Evolutionary conservation across 1,284 basidiomycete genomes (phyloP).

Genomic region (Ceratobasidium sp.): DNA sequence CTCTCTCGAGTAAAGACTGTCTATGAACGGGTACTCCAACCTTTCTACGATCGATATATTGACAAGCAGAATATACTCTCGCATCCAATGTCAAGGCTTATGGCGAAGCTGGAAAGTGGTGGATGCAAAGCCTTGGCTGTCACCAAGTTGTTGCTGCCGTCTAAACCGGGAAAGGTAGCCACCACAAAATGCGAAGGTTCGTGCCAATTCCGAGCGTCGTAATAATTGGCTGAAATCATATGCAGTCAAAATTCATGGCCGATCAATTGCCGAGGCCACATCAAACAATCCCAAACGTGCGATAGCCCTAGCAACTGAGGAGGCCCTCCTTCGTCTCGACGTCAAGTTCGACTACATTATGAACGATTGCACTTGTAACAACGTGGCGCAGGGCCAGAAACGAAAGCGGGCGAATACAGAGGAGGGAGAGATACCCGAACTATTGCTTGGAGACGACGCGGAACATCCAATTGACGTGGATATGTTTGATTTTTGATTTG

Average conservation of each 20-base stretch:
- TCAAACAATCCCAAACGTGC: slow-evolving; percentile 3
- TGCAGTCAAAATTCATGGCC: slow-evolving; percentile 33
- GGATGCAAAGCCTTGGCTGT: slow-evolving; percentile 21
- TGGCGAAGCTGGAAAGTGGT: slow-evolving; percentile 22
- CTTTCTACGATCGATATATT: slow-evolving; percentile 48
- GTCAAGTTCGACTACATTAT: neutral
- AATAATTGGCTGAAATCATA: neutral
- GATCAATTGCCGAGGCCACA: slow-evolving; percentile 3
- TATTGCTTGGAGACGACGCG: slow-evolving; percentile 18
- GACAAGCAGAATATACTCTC: slow-evolving; percentile 39
- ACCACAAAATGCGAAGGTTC: slow-evolving; percentile 36
- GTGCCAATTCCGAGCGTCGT: neutral
- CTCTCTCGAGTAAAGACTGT: slow-evolving; percentile 70
- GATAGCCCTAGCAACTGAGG: slow-evolving; percentile 3
- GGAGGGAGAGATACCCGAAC: neutral
- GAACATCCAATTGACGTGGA: slow-evolving; percentile 40
- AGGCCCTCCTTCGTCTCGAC: slow-evolving; percentile 1
- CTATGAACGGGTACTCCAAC: slow-evolving; percentile 60
- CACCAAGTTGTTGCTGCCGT: neutral
- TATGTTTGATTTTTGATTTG: slow-evolving; percentile 39
- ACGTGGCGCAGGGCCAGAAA: slow-evolving; percentile 8
- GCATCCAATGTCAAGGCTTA: slow-evolving; percentile 30
- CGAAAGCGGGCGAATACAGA: slow-evolving; percentile 17
- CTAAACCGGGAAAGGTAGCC: slow-evolving; percentile 3
- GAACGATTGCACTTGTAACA: slow-evolving; percentile 27